phyloP scores from a whole-genome alignment of 2,329 filamentous ascomycete genomes.

The Aspergillus felis region DNA sequence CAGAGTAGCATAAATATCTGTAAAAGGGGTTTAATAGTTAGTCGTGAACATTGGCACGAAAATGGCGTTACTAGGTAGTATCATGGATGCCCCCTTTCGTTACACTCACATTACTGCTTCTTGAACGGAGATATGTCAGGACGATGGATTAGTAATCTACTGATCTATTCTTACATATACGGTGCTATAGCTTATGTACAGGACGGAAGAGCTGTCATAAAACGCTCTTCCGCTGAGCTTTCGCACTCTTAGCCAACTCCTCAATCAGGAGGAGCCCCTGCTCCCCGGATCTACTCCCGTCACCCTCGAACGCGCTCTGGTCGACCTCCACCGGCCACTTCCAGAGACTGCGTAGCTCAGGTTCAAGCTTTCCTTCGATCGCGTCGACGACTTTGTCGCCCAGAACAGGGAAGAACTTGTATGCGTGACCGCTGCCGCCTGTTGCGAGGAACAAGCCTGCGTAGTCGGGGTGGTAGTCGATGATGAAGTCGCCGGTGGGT shows the following conservation, averaged over 20 bases:
- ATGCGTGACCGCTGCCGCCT: slow-evolving; percentile 52
- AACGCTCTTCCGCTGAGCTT: slow-evolving; percentile 18
- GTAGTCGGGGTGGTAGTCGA: slow-evolving; percentile 64
- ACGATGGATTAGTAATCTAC: not conserved
- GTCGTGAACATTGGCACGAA: too few species aligned
- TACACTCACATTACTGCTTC: not conserved
- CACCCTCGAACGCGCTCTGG: slow-evolving; percentile 26
- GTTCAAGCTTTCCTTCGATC: slow-evolving; percentile 42
- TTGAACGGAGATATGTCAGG: slow-evolving; percentile 4
- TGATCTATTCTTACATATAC: slow-evolving; percentile 3
- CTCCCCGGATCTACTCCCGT: slow-evolving; percentile 36
- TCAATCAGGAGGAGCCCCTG: slow-evolving; percentile 35
- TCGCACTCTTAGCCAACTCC: slow-evolving; percentile 34
- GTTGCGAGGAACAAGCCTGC: slow-evolving; percentile 48
- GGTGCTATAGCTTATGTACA: not conserved
- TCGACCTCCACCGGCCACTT: slow-evolving; percentile 30
- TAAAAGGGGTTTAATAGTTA: too few species aligned
- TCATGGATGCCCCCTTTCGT: too few species aligned
- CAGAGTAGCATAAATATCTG: too few species aligned
- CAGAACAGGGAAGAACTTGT: slow-evolving; percentile 53
- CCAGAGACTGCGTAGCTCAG: slow-evolving; percentile 42
- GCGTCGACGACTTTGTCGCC: slow-evolving; percentile 49
- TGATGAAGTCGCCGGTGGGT: slow-evolving; percentile 65
- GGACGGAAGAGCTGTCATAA: slow-evolving; percentile 15
- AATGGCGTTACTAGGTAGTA: too few species aligned